A percentile compares a stretch with the other conserved stretches of the same genome.
Conservation (phyloP, 202 grass and related monocot species). For the Saccharum hybrid region DNA sequence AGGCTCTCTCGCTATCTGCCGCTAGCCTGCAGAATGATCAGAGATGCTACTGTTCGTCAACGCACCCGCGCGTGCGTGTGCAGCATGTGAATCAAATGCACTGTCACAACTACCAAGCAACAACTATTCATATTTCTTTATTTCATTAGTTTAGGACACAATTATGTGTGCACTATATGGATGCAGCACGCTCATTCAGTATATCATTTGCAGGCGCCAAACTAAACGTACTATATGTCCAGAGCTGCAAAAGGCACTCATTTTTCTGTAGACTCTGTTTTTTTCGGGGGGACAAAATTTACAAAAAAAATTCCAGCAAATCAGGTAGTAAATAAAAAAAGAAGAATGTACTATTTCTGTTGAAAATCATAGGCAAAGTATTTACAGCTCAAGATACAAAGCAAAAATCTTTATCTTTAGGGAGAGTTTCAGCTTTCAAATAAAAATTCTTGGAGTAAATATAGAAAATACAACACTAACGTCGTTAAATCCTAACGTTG, state of each 20-base stretch:
- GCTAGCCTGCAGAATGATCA: background rate
- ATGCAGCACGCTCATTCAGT: background rate
- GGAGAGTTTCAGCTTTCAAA: too few relatives aligned
- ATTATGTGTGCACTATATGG: background rate
- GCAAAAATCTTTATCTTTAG: too few relatives aligned
- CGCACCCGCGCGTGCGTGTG: background rate
- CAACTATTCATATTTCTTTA: background rate
- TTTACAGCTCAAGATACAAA: too few relatives aligned
- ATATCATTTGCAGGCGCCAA: slow-evolving; percentile 14
- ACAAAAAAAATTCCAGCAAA: too few relatives aligned
- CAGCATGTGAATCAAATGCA: slow-evolving; percentile 1
- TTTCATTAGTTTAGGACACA: background rate
- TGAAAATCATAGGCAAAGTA: too few relatives aligned
- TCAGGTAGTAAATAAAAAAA: too few relatives aligned
- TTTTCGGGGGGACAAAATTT: too few relatives aligned
- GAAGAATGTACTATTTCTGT: too few relatives aligned
- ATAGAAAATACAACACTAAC: too few relatives aligned
- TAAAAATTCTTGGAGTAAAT: too few relatives aligned
- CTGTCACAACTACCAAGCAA: background rate
- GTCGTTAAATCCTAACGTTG: too few relatives aligned
- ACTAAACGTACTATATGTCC: background rate
- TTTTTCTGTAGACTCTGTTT: too few relatives aligned
- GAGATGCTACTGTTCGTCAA: background rate
- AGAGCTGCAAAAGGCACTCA: background rate
- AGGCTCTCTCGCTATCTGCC: background rate